Evolutionary conservation across 306 rosid species (phyloP), one percentile per base, ranked within the genome.

Genomic region (Sindora glabra): DNA sequence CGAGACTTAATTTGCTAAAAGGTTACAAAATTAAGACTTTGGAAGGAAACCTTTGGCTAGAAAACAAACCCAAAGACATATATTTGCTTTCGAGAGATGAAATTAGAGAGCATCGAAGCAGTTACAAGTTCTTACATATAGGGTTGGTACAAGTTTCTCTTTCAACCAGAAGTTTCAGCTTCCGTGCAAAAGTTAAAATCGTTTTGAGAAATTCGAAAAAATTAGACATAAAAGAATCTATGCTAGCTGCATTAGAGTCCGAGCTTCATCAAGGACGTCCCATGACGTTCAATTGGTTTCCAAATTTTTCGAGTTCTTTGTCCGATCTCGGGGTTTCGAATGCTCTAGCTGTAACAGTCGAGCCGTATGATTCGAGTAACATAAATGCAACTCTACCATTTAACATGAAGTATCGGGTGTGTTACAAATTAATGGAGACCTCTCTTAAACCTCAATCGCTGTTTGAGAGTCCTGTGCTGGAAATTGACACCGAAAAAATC

Each of bases 141-240:
- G 56, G 56, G 0, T 8, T 50, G 18, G 23, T 50, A 0, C 56
- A 50, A 15, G 38, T 8, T 8, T 14, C 1, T 1, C 1, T 48
- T 4, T 0, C 0, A 1, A 3, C 8, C 23, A 0, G 25, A 0
- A 2, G 0, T 2, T 2, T 13, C 1, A 23, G 16, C 0, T 0
- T 0, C 4, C 1, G 25, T 5, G 5, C 0, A 0, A 12, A 1
- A 25, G 1, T 52, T 0, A 8, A 8, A 9, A 9, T 30, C 3
- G 9, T 39, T 11, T 9, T 52, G 5, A 29, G 58, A 15, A 5
- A 52, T 30, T 1, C 24, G 0, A 52, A 52, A 4, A 8, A 8
- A 15, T 15, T 15, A 4, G 30, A 29, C 40, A 8, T 16, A 0
- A 10, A 29, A 4, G 58, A 29, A 3, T 29, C 58, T 4, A 1